Evolutionary conservation across 148 eudicot species (phyloP), one percentile per base, ranked within the genome.

Genomic region (Heliamphora exappendiculata): DNA sequence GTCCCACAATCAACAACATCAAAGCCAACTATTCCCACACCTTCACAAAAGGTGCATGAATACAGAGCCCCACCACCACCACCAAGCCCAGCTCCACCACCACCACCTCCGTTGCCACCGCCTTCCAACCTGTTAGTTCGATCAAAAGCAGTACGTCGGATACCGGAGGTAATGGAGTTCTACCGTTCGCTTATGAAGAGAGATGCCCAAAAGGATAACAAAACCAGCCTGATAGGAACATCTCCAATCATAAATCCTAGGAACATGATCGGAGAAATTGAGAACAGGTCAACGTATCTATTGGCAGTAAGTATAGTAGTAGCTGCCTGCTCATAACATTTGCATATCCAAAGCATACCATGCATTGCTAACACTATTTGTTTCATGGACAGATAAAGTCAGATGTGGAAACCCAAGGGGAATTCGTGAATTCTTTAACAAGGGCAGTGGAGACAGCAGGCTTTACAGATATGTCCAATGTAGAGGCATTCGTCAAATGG

Each of bases 261-360:
- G 84, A 89, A 89, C 67, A 93, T 93, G 98, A 93, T 93, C 2
- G 98, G 98, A 71, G 98, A 93, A 80, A 93, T 93, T 26, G 98
- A 93, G 80, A 89, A 93, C 78, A 81, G 89, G 37, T 93, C 98
- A 39, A 78, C 91, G 22, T 87, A 93, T 76, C 87, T 91, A 47
- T 77, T 90, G 7, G 90, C 96, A 66, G 98, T 93, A 89, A 93
- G 90, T 85, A 0, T 44, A 29, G 8, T 50, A 29, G 8, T 50
- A 74, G 34, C 49, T 20, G 51, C 44, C 58, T 4, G 19, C 24
- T 62, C 17, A 34, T 63, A 22, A 75, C 63, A 20, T 75, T 20
- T 75, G 4, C 0, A 7, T 26, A 29, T 60, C 12, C 66, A 68
- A 49, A 76, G 19, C 66, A 76, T 67, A 53, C 50, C 39, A 60